A percentile compares a stretch with the other conserved stretches of the same genome.
Conservation (phyloP, 257 asterid species). For the Vinca minor region DNA sequence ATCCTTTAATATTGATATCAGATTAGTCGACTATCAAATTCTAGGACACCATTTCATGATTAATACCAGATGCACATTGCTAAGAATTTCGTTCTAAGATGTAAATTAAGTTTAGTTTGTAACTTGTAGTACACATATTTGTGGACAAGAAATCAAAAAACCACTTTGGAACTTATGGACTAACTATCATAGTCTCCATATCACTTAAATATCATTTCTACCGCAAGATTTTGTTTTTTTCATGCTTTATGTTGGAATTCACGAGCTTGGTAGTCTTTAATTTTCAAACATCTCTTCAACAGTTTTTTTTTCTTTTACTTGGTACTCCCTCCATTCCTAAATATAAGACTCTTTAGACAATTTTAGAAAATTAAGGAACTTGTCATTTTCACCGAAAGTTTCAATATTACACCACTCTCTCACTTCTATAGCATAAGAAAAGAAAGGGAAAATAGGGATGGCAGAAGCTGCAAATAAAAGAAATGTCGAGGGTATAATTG, state of each 20-base stretch:
- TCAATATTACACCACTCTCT: no score
- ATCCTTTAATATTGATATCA: not conserved
- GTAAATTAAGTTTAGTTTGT: no score
- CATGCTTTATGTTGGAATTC: not conserved
- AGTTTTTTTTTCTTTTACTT: not conserved
- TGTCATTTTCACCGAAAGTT: no score
- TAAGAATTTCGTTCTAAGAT: no score
- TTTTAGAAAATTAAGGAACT: no score
- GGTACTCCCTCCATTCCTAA: no score
- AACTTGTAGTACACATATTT: not conserved
- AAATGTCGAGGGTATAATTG: no score
- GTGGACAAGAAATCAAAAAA: not conserved
- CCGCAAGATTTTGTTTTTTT: not conserved
- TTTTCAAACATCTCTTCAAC: not conserved
- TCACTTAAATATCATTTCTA: not conserved
- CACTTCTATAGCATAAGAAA: no score
- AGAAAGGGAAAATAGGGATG: no score
- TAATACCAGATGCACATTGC: not conserved
- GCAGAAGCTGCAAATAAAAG: no score
- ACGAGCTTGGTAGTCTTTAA: not conserved
- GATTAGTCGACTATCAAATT: not conserved
- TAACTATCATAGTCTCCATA: not conserved
- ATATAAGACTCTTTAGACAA: no score
- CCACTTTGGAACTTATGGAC: not conserved
- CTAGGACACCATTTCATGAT: not conserved